Conservation (phyloP, 352 stramenopile species). For the Globisporangium solare region DNA sequence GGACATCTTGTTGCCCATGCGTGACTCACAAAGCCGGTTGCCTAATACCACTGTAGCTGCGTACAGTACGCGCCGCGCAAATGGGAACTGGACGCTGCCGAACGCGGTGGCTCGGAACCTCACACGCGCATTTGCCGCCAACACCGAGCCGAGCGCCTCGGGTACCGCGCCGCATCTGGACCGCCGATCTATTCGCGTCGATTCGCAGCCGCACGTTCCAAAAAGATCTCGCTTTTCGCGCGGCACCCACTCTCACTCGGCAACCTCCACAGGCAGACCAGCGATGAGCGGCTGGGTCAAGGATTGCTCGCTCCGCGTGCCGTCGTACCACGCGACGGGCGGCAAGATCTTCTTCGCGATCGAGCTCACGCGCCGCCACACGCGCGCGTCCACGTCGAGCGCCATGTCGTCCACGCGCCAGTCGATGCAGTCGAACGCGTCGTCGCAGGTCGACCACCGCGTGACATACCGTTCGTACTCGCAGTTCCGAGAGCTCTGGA, state of each 20-base stretch:
- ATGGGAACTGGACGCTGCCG: no score
- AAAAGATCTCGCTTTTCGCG: no score
- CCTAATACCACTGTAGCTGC: no score
- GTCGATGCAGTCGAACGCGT: constrained; percentile 12
- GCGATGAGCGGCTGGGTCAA: constrained; percentile 19
- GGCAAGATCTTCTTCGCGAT: constrained; percentile 25
- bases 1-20: no score
- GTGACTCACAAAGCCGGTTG: no score
- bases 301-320: constrained; percentile 16
- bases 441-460: constrained; percentile 15
- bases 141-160: no score
- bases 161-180: no score
- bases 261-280: not conserved
- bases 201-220: no score
- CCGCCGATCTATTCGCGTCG: no score
- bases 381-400: constrained; percentile 26
- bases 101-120: no score
- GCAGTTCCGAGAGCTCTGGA: constrained; percentile 60
- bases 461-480: constrained; percentile 41
- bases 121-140: no score
- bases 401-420: constrained; percentile 17
- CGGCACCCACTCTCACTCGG: not conserved
- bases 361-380: constrained; percentile 17
- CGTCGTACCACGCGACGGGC: constrained; percentile 17
- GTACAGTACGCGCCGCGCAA: no score